Conservation (phyloP, 257 asterid species). For the Verbena officinalis region DNA sequence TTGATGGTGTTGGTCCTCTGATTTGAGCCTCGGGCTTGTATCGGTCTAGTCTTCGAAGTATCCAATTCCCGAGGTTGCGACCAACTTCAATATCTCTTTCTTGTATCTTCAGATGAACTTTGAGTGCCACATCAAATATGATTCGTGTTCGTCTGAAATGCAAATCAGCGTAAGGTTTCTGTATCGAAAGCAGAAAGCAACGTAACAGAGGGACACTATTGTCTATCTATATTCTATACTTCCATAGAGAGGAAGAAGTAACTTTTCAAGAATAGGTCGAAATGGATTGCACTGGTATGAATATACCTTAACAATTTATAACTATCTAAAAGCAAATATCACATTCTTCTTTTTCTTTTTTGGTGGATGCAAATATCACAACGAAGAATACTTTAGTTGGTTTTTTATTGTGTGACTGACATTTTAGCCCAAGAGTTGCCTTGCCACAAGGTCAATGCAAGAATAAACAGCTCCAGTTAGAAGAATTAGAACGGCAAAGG, state of each 20-base stretch:
- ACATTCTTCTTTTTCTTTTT: not conserved
- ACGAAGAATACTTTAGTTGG: not conserved
- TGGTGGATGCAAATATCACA: not conserved
- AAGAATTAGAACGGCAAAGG: not conserved
- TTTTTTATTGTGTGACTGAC: not conserved
- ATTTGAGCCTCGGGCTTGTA: slow-evolving; percentile 89
- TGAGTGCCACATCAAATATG: slow-evolving; percentile 75
- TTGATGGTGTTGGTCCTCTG: slow-evolving; percentile 46
- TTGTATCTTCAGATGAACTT: slow-evolving; percentile 69
- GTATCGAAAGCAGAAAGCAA: not conserved
- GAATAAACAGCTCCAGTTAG: not conserved
- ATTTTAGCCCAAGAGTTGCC: not conserved
- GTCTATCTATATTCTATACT: slow-evolving; percentile 1
- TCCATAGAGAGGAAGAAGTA: slow-evolving; percentile 4
- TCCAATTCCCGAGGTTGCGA: slow-evolving; percentile 78
- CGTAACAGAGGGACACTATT: not conserved
- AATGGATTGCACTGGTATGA: not conserved
- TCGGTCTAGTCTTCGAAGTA: slow-evolving; percentile 81
- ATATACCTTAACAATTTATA: not conserved
- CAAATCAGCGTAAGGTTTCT: slow-evolving; percentile 18
- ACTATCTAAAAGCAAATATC: not conserved
- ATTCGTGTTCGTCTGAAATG: slow-evolving; percentile 73
- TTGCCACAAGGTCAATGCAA: slow-evolving; percentile 8
- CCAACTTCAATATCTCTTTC: slow-evolving; percentile 92
- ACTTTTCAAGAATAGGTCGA: not conserved